A percentile compares a stretch with the other conserved stretches of the same genome.
These are phyloP conservation scores for Coprinopsis sp. DNA, from an alignment of 768 basidiomycete genomes.

Conservation along the genomic window DNA sequence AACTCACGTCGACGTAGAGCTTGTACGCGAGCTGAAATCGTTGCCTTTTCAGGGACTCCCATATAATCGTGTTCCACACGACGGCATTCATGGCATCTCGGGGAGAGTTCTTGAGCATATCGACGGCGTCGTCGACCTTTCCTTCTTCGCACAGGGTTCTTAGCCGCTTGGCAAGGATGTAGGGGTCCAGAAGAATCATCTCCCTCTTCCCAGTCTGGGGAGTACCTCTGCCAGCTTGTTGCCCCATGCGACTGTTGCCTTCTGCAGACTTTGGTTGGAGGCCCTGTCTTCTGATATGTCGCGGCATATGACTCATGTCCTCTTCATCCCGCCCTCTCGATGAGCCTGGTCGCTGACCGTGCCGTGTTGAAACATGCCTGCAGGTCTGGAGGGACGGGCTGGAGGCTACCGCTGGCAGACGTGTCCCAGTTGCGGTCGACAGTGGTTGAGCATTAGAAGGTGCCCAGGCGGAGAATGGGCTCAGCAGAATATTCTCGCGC, in stretches of 20 bases:
- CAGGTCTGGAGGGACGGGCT: background rate
- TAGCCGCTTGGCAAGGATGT: slow-evolving; percentile 55
- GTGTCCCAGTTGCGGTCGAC: background rate
- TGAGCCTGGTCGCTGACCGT: background rate
- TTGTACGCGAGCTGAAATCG: slow-evolving; percentile 56
- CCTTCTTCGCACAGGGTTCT: slow-evolving; percentile 52
- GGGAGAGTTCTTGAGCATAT: slow-evolving; percentile 64
- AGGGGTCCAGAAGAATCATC: slow-evolving; percentile 51
- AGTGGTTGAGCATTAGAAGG: background rate
- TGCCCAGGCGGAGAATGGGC: background rate
- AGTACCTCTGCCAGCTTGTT: background rate
- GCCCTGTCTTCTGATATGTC: slow-evolving; percentile 27
- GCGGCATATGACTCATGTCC: slow-evolving; percentile 16
- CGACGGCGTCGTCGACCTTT: slow-evolving; percentile 57
- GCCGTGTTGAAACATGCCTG: slow-evolving; percentile 13
- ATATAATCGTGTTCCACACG: slow-evolving; percentile 80
- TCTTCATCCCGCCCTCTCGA: background rate
- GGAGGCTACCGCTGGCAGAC: background rate
- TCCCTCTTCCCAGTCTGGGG: slow-evolving; percentile 20
- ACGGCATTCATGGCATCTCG: slow-evolving; percentile 68
- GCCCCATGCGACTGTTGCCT: background rate
- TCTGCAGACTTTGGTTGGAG: slow-evolving; percentile 7
- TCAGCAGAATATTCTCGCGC: background rate
- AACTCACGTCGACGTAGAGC: slow-evolving; percentile 64
- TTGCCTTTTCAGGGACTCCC: slow-evolving; percentile 52